These are phyloP conservation scores for Hypoxylon cercidicola DNA, from an alignment of 495 filamentous ascomycete species.

Conservation along the genomic window DNA sequence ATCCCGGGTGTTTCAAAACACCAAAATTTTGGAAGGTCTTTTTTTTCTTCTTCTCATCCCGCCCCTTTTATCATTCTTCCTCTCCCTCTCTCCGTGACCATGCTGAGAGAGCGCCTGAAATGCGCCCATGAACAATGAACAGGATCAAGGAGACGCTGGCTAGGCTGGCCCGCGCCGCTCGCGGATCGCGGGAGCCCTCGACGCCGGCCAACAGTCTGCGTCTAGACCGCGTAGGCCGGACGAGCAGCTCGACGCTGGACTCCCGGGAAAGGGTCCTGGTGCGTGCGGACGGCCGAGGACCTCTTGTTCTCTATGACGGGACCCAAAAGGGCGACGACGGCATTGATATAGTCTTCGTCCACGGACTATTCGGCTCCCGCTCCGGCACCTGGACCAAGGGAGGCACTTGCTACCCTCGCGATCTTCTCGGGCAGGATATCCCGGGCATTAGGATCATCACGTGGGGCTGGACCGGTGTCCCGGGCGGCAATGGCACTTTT, in stretches of 20 bases:
- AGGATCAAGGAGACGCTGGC: slow-evolving; percentile 48
- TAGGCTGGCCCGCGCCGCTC: slow-evolving; percentile 45
- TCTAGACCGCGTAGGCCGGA: slow-evolving; percentile 45
- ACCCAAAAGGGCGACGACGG: slow-evolving; percentile 40
- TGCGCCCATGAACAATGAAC: slow-evolving; percentile 45
- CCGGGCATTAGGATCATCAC: slow-evolving; percentile 42
- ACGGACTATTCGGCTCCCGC: slow-evolving; percentile 47
- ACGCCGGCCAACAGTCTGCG: slow-evolving; percentile 35
- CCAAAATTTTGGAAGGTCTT: slow-evolving; percentile 2
- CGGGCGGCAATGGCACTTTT: slow-evolving; percentile 37
- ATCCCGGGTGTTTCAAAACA: slow-evolving; percentile 30
- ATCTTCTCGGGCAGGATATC: slow-evolving; percentile 46
- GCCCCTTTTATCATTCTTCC: background rate
- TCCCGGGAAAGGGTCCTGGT: slow-evolving; percentile 43
- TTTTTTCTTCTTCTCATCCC: slow-evolving; percentile 14
- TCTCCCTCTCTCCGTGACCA: slow-evolving; percentile 16
- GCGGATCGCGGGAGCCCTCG: slow-evolving; percentile 33
- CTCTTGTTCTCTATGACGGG: slow-evolving; percentile 42
- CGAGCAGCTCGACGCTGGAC: slow-evolving; percentile 45
- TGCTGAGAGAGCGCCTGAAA: slow-evolving; percentile 26
- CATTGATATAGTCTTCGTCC: slow-evolving; percentile 49
- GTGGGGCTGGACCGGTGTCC: slow-evolving; percentile 44
- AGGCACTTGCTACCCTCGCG: slow-evolving; percentile 47
- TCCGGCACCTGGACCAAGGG: slow-evolving; percentile 45
- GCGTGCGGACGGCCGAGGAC: slow-evolving; percentile 42